Conservation (phyloP, 352 stramenopile genomes). For the Globisporangium spinosum region DNA sequence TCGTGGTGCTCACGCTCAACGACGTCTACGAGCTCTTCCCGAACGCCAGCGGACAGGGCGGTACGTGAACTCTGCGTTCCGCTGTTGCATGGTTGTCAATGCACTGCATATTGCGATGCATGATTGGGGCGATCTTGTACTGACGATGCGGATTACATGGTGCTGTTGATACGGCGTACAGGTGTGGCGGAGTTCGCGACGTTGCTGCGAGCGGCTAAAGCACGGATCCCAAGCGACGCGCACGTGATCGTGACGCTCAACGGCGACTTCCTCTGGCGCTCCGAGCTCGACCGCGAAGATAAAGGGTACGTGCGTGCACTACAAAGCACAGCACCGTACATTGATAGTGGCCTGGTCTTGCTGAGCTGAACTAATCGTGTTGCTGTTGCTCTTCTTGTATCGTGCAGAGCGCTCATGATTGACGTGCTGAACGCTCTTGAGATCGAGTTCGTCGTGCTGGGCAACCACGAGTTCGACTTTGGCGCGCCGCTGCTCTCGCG, state of each 20-base stretch:
- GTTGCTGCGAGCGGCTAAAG: conserved; percentile 32
- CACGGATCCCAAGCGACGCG: conserved; percentile 23
- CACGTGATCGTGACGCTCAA: conserved; percentile 62
- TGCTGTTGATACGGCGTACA: neutral
- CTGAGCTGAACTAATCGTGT: neutral
- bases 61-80: conserved; percentile 7
- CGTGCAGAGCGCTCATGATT: conserved; percentile 57
- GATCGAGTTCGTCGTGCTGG: conserved; percentile 66
- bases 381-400: no score
- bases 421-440: conserved; percentile 47
- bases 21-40: conserved; percentile 71
- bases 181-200: conserved; percentile 55
- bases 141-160: no score
- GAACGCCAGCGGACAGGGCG: conserved; percentile 27
- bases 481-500: conserved; percentile 34
- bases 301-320: conserved; percentile 45
- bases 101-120: neutral
- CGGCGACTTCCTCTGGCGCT: conserved; percentile 69
- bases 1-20: conserved; percentile 67
- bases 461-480: conserved; percentile 83
- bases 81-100: neutral
- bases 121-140: neutral
- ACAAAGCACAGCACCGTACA: no score
- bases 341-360: neutral
- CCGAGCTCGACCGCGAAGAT: conserved; percentile 54